Conservation (phyloP, 768 basidiomycete genomes). For the Mycena polygramma region DNA sequence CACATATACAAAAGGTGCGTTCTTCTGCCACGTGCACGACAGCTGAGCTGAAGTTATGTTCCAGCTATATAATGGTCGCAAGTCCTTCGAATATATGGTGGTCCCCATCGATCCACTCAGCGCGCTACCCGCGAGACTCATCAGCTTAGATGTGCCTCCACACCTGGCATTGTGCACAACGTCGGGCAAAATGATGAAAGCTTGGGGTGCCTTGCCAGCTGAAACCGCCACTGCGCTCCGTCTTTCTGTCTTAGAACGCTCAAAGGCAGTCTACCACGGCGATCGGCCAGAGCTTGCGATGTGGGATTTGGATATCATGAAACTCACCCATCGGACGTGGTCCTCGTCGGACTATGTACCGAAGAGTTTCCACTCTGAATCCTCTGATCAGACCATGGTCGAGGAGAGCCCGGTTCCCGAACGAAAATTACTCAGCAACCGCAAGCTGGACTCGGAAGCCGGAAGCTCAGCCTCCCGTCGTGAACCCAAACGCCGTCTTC, state of each 20-base stretch:
- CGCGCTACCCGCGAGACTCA: not conserved
- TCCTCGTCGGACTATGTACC: not conserved
- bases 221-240: not conserved
- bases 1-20: slow-evolving; percentile 17
- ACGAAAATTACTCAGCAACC: too few relatives aligned
- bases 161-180: slow-evolving; percentile 11
- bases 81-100: slow-evolving; percentile 19
- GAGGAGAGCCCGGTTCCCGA: not conserved
- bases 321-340: not conserved
- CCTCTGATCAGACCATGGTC: not conserved
- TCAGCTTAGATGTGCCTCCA: slow-evolving; percentile 1
- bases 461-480: not conserved
- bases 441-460: slow-evolving; percentile 6
- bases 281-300: not conserved
- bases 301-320: not conserved
- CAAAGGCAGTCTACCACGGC: not conserved
- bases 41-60: not conserved
- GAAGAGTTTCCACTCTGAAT: not conserved
- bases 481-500: slow-evolving; percentile 26
- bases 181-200: not conserved
- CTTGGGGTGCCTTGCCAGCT: not conserved
- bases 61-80: slow-evolving; percentile 15
- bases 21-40: not conserved
- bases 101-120: not conserved
- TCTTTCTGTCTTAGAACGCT: slow-evolving; percentile 9